Percentiles rank a stretch among this genome's conserved stretches.
These are phyloP conservation scores for Penicillium dipodomyicola DNA, from an alignment of 495 filamentous ascomycete species.

Conservation along the genomic window DNA sequence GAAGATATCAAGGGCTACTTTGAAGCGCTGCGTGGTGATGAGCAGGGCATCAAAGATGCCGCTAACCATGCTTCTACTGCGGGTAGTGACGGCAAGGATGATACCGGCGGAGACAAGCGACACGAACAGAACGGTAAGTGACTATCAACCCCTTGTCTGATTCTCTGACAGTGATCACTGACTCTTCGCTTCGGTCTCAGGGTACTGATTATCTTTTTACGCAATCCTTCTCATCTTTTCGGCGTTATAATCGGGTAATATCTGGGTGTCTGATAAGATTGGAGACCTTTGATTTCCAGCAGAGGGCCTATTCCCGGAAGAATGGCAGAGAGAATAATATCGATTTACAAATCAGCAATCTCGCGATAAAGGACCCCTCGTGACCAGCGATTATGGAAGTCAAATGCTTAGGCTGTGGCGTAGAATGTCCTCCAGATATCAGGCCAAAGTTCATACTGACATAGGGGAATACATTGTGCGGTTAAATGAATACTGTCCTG, in stretches of 20 bases:
- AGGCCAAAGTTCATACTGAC: no score
- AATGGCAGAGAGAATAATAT: no score
- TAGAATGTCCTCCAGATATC: no score
- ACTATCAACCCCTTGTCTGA: not conserved
- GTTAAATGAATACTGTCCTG: no score
- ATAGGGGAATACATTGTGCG: no score
- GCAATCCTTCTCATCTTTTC: not conserved
- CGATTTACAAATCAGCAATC: no score
- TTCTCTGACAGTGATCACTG: not conserved
- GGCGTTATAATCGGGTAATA: not conserved
- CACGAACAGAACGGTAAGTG: slow-evolving; percentile 43
- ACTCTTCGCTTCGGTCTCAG: slow-evolving; percentile 5
- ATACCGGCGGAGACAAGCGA: slow-evolving; percentile 24
- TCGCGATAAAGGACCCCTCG: no score
- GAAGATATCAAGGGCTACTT: slow-evolving; percentile 97
- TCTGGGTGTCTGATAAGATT: no score
- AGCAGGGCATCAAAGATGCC: slow-evolving; percentile 52
- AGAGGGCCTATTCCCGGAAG: no score
- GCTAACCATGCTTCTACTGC: slow-evolving; percentile 35
- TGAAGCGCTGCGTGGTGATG: slow-evolving; percentile 87
- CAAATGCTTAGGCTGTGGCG: no score
- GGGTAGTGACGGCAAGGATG: slow-evolving; percentile 19
- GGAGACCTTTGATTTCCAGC: no score
- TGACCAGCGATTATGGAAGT: no score
- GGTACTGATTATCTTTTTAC: slow-evolving; percentile 14